A percentile compares a stretch with the other conserved stretches of the same genome.
Evolutionary conservation across 1,139 yeast species (phyloP).

Genomic region (Blastobotrys aristatus): DNA sequence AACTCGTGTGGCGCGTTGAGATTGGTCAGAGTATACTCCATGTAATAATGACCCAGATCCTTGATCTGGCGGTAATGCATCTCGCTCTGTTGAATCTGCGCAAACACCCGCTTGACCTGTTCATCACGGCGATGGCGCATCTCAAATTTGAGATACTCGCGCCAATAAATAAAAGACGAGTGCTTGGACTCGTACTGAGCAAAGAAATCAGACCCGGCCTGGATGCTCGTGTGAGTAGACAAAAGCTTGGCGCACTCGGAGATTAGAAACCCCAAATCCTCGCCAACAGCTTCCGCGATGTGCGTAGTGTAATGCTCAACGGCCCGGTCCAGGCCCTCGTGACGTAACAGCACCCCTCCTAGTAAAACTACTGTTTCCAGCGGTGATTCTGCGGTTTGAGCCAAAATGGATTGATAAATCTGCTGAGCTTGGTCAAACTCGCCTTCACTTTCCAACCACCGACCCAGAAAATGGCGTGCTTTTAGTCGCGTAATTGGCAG

Average conservation of each 20-base stretch:
- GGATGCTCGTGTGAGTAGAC: neutral
- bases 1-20: conserved; percentile 13
- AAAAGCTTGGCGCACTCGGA: neutral
- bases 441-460: conserved; percentile 30
- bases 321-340: conserved; percentile 7
- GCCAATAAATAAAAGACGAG: conserved; percentile 32
- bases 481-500: conserved; percentile 33
- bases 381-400: conserved; percentile 29
- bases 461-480: conserved; percentile 33
- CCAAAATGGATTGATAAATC: conserved; percentile 28
- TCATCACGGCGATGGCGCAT: conserved; percentile 18
- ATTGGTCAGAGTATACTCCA: conserved; percentile 28
- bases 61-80: conserved; percentile 27
- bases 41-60: conserved; percentile 33
- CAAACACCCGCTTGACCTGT: conserved; percentile 8
- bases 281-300: neutral
- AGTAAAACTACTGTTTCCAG: conserved; percentile 28
- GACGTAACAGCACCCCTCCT: conserved; percentile 11
- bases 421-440: conserved; percentile 28
- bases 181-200: conserved; percentile 20
- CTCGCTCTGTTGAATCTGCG: conserved; percentile 12
- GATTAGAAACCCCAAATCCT: conserved; percentile 5
- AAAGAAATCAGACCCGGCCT: conserved; percentile 15
- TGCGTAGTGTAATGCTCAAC: neutral
- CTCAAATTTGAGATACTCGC: conserved; percentile 32